Evolutionary conservation across 2,329 filamentous ascomycete species (phyloP), one percentile per base, ranked within the genome.

Genomic region (Coniochaeta prunicola): DNA sequence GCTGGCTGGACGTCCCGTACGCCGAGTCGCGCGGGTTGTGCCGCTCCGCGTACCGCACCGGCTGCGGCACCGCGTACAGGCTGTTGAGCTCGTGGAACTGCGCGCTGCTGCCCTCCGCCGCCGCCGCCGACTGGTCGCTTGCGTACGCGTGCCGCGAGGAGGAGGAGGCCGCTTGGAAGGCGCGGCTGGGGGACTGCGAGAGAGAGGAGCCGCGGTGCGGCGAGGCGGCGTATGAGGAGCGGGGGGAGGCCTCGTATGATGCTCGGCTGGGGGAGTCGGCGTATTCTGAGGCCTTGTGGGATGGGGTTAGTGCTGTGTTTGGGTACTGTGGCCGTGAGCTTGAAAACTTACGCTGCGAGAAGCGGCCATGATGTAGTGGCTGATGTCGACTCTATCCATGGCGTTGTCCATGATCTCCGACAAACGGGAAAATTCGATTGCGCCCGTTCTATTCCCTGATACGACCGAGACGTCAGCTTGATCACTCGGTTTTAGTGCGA

Each of bases 11-110:
- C 30, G n/a, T n/a, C n/a, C 30, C 28, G 24, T 55, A 55, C 1
- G 53, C 53, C 15, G 53, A 55, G 53, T 55, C 53, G n/a, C 53
- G 53, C 26, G 17, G 30, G 53, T 34, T 55, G n/a, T n/a, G n/a
- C 53, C 53, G 17, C 33, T 33, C 30, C 6, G 53, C 33, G 30
- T 55, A 55, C 17, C 53, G 53, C 7, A 21, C 53, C 21, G 53
- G 53, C 53, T 55, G 30, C 12, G 53, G 53, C 3, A 55, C 26
- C 8, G 28, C n/a, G 13, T 55, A 36, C 53, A 55, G 3, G 30
- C 17, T 33, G 53, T 21, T 19, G 19, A 55, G 53, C 53, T 33
- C 45, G 45, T 28, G 28, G 24, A 28, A 50, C 24, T 26, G 45
- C 15, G 21, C n/a, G n/a, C 45, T 30, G 9, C 2, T 50, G 17